Base-by-base conservation (phyloP, 2,329 filamentous ascomycete species). In the Pseudogymnoascus sp. region DNA sequence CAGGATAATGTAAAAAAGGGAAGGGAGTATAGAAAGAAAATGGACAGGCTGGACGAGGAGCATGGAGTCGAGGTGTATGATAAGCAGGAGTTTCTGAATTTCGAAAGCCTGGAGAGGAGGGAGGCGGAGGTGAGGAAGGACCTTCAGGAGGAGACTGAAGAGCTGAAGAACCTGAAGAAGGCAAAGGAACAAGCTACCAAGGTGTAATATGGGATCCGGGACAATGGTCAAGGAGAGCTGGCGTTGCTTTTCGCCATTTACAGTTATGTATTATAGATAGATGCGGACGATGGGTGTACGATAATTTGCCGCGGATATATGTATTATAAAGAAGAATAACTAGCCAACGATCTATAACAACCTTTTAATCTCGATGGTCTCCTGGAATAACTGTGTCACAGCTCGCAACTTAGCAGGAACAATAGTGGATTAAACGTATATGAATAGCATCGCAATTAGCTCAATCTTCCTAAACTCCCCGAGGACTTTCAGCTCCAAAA, bases 1-100 rank as follows among this genome's bases (percentile, higher is more conserved):
- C 73, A 75, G 62, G 65, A 73, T 1, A 71, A 83, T 64, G 85
- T 80, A 60, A 67, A 76, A 11, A 70, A 76, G 59, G 90, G 91
- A 6, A 79, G 81, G 43, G 63, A 71, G 58, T 88, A 82, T 73
- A 82, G 90, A 62, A 68, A 77, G 60, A 63, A 74, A 64, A 76
- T 86, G 70, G 80, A 85, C 61, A 67, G 77, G 68, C 68, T 78
- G 30, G 82, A 86, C 61, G 72, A 77, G 62, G 69, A 73, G 50
- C 68, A 73, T 20, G 78, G 78, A 0, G 67, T 82, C 11, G 74
- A 78, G 41, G 75, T 83, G 43, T 74, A 81, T 20, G 81, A 80
- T 66, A 66, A 72, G 30, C 58, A 53, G 47, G 47, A 53, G 47
- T 53, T 53, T 53, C n/a, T 33, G n/a, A 33, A 53, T 53, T 53